phyloP scores from a whole-genome alignment of 2,329 filamentous ascomycete species.

The Aspergillus brasiliensis region DNA sequence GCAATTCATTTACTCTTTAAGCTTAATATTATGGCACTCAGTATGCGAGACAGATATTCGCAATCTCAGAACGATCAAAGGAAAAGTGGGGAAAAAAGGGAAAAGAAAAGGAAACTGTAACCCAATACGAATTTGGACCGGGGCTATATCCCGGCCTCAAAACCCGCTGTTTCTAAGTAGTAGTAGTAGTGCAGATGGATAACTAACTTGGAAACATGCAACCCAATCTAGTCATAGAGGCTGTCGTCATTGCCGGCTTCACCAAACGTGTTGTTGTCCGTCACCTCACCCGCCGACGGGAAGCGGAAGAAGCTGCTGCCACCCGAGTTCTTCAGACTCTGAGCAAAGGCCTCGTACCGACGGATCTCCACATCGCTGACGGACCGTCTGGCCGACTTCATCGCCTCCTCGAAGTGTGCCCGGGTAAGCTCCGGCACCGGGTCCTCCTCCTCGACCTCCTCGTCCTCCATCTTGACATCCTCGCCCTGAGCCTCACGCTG shows the following conservation, averaged over 20 bases:
- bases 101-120: constrained; percentile 21
- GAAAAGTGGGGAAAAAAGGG: no score
- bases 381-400: constrained; percentile 89
- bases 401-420: constrained; percentile 97
- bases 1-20: neutral
- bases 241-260: constrained; percentile 92
- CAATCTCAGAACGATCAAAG: neutral
- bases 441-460: constrained; percentile 67
- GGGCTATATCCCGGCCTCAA: constrained; percentile 19
- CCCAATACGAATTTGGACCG: constrained; percentile 17
- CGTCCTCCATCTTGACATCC: constrained; percentile 73
- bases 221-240: constrained; percentile 79
- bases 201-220: constrained; percentile 52
- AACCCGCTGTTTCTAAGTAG: constrained; percentile 26
- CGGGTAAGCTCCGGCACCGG: constrained; percentile 94
- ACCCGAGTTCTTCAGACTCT: constrained; percentile 98
- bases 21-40: neutral
- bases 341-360: constrained; percentile 95
- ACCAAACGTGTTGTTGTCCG: constrained; percentile 65
- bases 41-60: neutral
- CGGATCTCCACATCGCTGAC: constrained; percentile 97
- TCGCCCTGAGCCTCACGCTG: constrained; percentile 82
- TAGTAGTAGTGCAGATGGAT: constrained; percentile 17
- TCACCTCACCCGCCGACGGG: constrained; percentile 64
- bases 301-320: constrained; percentile 99